These are phyloP conservation scores for Nannochloropsis salina DNA, from an alignment of 108 stramenopile genomes.

Conservation along the genomic window DNA sequence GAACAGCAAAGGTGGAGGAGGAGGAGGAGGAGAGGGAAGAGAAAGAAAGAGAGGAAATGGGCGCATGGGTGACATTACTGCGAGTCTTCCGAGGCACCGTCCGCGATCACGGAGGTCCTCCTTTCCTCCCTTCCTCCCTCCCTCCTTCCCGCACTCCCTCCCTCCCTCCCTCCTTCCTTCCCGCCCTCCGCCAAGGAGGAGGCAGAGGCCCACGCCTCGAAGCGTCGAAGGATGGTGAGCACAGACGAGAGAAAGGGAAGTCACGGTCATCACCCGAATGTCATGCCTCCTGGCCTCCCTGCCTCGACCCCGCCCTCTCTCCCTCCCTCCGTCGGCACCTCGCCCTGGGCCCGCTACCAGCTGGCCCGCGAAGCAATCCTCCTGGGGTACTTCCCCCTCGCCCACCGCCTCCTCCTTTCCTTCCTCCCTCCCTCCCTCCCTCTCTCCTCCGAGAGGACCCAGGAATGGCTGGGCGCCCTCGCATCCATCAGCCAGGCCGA, in stretches of 20 bases:
- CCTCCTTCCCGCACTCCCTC: not conserved
- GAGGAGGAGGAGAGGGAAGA: not conserved
- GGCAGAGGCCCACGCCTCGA: too few species aligned
- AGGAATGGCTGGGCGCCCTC: not conserved
- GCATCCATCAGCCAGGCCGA: not conserved
- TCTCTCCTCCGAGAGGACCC: not conserved
- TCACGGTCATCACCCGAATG: too few species aligned
- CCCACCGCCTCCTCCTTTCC: conserved; percentile 19
- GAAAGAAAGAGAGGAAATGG: conserved; percentile 20
- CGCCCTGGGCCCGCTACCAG: not conserved
- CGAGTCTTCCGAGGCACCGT: not conserved
- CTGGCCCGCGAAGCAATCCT: not conserved
- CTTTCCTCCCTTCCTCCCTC: not conserved
- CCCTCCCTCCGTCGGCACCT: too few species aligned
- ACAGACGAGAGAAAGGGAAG: too few species aligned
- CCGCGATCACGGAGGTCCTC: not conserved
- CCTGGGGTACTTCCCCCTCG: not conserved
- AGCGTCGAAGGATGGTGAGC: too few species aligned
- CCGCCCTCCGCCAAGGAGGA: too few species aligned
- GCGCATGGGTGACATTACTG: not conserved
- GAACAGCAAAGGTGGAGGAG: not conserved
- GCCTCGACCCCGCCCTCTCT: too few species aligned
- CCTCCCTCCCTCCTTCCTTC: conserved; percentile 13
- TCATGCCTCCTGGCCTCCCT: too few species aligned
- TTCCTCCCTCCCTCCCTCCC: not conserved